phyloP scores from a whole-genome alignment of 306 rosid genomes.

The Medicago lupulina region DNA sequence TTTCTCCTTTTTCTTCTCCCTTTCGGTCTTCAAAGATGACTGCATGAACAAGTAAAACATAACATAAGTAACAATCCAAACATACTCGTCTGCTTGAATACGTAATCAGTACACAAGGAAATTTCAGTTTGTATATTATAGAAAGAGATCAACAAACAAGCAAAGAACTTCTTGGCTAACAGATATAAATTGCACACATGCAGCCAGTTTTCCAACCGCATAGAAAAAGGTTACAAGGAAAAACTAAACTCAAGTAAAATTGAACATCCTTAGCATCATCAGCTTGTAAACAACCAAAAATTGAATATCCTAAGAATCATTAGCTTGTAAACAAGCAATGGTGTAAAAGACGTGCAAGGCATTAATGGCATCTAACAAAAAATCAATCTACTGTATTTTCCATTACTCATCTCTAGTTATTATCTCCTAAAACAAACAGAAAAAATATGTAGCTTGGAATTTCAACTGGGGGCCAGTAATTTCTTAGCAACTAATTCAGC shows the following conservation, averaged over 20 bases:
- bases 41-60: conserved; percentile 33
- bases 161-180: too few species aligned
- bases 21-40: conserved; percentile 80
- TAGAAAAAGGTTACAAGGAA: not conserved
- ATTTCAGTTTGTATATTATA: not conserved
- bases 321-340: not conserved
- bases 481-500: too few species aligned
- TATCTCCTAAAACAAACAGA: too few species aligned
- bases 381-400: not conserved
- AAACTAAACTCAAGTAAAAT: not conserved
- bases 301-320: not conserved
- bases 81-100: not conserved
- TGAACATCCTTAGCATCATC: too few species aligned
- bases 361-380: not conserved
- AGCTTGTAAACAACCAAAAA: too few species aligned
- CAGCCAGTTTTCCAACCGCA: not conserved
- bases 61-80: not conserved
- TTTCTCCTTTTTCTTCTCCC: conserved; percentile 71
- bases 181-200: not conserved
- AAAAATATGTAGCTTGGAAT: too few species aligned
- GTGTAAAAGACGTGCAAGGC: not conserved
- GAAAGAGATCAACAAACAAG: not conserved
- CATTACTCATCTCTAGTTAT: too few species aligned
- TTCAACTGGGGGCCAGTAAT: too few species aligned
- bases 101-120: too few species aligned